Conservation (phyloP, 352 stramenopile genomes). For the Pythium oligandrum region DNA sequence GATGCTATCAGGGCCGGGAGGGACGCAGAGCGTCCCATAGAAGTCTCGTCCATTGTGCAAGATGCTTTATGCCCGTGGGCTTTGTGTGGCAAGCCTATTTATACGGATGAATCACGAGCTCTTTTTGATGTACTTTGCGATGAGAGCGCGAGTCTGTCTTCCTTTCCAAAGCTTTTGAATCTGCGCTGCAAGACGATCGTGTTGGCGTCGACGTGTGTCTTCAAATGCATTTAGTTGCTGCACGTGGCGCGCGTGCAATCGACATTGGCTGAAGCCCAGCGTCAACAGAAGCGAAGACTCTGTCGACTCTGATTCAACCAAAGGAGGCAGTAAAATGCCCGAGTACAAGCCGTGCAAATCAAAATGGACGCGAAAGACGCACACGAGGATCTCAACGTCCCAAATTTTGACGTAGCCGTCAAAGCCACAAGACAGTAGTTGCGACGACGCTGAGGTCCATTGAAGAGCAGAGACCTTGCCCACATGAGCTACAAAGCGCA, state of each 20-base stretch:
- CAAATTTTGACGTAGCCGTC: slow-evolving; percentile 73
- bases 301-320: no score
- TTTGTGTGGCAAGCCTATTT: slow-evolving; percentile 1
- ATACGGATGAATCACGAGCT: neutral
- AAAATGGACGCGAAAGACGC: slow-evolving; percentile 36
- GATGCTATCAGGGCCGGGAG: slow-evolving; percentile 31
- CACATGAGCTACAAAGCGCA: slow-evolving; percentile 47
- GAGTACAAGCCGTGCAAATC: slow-evolving; percentile 39
- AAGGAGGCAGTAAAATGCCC: slow-evolving; percentile 8
- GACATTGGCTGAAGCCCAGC: neutral
- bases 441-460: slow-evolving; percentile 36
- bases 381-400: slow-evolving; percentile 25
- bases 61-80: no score
- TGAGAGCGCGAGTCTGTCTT: slow-evolving; percentile 36
- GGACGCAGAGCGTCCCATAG: slow-evolving; percentile 10
- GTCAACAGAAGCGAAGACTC: neutral
- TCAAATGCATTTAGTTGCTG: slow-evolving; percentile 38
- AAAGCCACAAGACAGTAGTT: slow-evolving; percentile 41
- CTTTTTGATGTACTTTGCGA: slow-evolving; percentile 36
- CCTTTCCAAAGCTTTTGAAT: slow-evolving; percentile 68
- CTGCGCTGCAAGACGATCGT: slow-evolving; percentile 25
- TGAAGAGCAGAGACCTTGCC: slow-evolving; percentile 44
- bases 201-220: slow-evolving; percentile 23
- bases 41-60: no score
- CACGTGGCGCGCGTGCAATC: slow-evolving; percentile 30